phyloP scores from a whole-genome alignment of 2,329 filamentous ascomycete genomes.

The Diaporthe sp. region DNA sequence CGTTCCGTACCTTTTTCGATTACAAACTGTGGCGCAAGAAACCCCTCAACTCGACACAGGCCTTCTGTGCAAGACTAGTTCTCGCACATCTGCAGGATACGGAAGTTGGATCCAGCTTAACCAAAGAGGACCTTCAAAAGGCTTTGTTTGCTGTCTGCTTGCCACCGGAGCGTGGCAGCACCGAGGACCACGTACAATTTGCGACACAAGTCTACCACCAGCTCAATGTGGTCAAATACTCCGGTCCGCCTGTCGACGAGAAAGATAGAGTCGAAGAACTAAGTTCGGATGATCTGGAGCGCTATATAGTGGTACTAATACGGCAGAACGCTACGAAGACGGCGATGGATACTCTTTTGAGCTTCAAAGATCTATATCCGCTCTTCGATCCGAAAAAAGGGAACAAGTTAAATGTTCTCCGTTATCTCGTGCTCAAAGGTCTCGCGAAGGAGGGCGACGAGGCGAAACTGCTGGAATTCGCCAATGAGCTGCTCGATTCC shows the following conservation, averaged over 20 bases:
- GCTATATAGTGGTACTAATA: conserved; percentile 64
- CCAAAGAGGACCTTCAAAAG: conserved; percentile 57
- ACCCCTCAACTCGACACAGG: conserved; percentile 75
- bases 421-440: conserved; percentile 69
- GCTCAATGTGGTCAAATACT: conserved; percentile 41
- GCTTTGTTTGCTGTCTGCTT: conserved; percentile 60
- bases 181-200: conserved; percentile 62
- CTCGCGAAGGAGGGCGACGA: conserved; percentile 72
- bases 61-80: conserved; percentile 67
- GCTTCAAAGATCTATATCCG: conserved; percentile 49
- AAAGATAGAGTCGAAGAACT: conserved; percentile 39
- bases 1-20: conserved; percentile 74
- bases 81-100: conserved; percentile 73
- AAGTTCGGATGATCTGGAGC: conserved; percentile 40
- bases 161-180: conserved; percentile 57
- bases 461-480: conserved; percentile 68
- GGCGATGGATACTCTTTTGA: conserved; percentile 60
- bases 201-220: conserved; percentile 60
- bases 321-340: conserved; percentile 68
- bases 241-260: background rate
- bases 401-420: conserved; percentile 52
- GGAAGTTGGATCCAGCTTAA: conserved; percentile 52
- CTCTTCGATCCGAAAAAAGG: conserved; percentile 28
- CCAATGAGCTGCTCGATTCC: conserved; percentile 64
- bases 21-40: conserved; percentile 63